A percentile compares a stretch with the other conserved stretches of the same genome.
phyloP scores from a whole-genome alignment of 805 yeast species.

The Komagataella pseudopastoris region DNA sequence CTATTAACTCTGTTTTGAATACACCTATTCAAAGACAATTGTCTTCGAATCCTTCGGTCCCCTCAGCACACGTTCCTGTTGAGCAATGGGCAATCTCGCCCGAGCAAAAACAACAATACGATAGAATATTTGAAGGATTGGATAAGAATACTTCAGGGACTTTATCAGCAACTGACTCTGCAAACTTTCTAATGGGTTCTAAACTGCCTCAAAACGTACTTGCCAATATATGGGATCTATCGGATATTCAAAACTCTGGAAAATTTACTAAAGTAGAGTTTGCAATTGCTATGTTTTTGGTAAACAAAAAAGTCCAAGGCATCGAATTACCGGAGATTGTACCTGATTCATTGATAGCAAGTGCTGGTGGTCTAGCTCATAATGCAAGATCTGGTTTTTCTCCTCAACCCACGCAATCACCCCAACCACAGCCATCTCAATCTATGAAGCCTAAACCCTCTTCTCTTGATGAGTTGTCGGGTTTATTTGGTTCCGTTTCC shows the following conservation, averaged over 20 bases:
- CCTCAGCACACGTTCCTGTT: slow-evolving; percentile 6
- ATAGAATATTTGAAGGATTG: slow-evolving; percentile 61
- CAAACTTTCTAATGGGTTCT: slow-evolving; percentile 79
- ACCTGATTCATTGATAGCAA: slow-evolving; percentile 42
- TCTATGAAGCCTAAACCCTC: slow-evolving; percentile 13
- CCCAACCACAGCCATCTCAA: slow-evolving; percentile 7
- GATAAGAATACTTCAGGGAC: slow-evolving; percentile 53
- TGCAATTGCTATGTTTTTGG: slow-evolving; percentile 86
- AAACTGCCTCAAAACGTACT: slow-evolving; percentile 72
- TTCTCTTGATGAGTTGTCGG: slow-evolving; percentile 28
- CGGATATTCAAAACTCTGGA: slow-evolving; percentile 83
- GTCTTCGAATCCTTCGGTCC: slow-evolving; percentile 4
- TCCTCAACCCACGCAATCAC: slow-evolving; percentile 7
- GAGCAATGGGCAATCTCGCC: slow-evolving; percentile 57
- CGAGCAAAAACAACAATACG: slow-evolving; percentile 65
- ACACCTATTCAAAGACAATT: slow-evolving; percentile 2
- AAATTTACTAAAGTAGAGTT: slow-evolving; percentile 71
- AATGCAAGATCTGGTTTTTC: slow-evolving; percentile 5
- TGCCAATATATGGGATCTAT: slow-evolving; percentile 89
- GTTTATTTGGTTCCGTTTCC: slow-evolving; percentile 56
- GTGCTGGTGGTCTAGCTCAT: slow-evolving; percentile 10
- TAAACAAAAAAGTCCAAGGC: slow-evolving; percentile 75
- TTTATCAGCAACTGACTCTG: slow-evolving; percentile 70
- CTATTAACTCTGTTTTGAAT: neutral
- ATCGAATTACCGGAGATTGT: slow-evolving; percentile 60